Base-by-base conservation (phyloP, 2,329 filamentous ascomycete species). In the Coniochaeta sp. region DNA sequence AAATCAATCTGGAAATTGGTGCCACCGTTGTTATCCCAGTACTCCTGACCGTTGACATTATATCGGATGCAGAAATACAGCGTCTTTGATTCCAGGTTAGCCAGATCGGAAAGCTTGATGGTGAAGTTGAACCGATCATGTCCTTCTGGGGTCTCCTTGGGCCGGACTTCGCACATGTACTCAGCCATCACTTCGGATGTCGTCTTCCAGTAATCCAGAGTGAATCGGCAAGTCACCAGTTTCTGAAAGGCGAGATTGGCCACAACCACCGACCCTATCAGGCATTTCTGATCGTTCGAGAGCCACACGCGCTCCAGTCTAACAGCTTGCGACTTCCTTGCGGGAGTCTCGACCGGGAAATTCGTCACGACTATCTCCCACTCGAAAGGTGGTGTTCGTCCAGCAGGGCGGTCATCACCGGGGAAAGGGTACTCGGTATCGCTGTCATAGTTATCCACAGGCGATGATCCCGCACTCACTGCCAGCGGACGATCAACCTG, bases 141-240 rank as follows among this genome's bases (percentile, higher is more conserved):
- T 56, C 88, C 86, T 66, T 89, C 77, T 3, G 78, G 78, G 6
- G 74, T 74, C 47, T 89, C 84, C 66, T 84, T 84, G 31, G 85
- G 85, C 50, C 86, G 85, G 54, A 93, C 83, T 74, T 95, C 90
- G 63, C 90, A 85, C 71, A 87, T 88, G 77, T 85, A 99, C 68
- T 97, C 92, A n/a, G 91, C 93, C 40, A 83, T 82, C 1, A 98
- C 89, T 72, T 99, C 95, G 0, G 95, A 99, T 0, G 93, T 96
- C 0, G 95, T 99, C 81, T 96, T 96, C 95, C 95, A 99, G 76
- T 96, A 95, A 73, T 99, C 95, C 55, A 97, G 83, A 0, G 95
- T 99, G 74, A 99, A 99, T 58, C 95, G 87, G 72, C 91, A 93
- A n/a, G 89, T 86, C 59, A 99, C 91, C 6, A 81, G 74, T 76